Base-by-base conservation (phyloP, 805 yeast genomes). In the Kockiozyma suomiensis region DNA sequence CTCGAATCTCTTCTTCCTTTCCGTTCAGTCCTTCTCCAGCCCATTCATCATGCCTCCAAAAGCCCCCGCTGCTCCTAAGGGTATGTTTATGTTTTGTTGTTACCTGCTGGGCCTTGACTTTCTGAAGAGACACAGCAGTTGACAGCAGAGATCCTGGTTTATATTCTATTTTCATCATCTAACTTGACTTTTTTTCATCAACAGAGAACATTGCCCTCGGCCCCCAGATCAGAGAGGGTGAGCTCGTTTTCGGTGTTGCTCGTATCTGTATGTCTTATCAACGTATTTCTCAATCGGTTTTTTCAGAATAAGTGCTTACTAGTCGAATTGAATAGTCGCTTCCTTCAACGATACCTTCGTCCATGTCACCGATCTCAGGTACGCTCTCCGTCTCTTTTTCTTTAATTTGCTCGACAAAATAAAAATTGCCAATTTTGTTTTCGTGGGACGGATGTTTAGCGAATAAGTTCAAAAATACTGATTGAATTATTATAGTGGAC, bases 171-270 rank as follows among this genome's bases (percentile, higher is more conserved):
- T 26, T 50, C 25, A 19, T 37, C 43, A 25, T n/a, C 55, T 51
- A 41, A 41, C 48, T 4, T 50, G n/a, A 17, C 15, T 17, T 50
- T 37, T 50, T 50, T 30, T 15, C 26, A 21, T 37, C 26, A 13
- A 32, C 65, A 73, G 76, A 76, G 70, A 76, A 76, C 81, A 76
- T 76, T 68, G 72, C 78, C 66, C 77, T 86, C 79, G 90, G 90
- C 77, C 89, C 88, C 77, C 93, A 88, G 82, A 86, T 90, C 82
- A 90, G 92, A 82, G 97, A 90, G 81, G 91, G 94, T 77, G 90
- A 96, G 85, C 97, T 90, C 84, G 97, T 92, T 78, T 94, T 94
- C 80, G 99, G 99, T 87, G 99, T 94, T 83, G 99, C 99, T 78
- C 96, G 97, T 84, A 94, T 94, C 87, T 94, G 68, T 65, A 64